These are phyloP conservation scores for Saccharum hybrid DNA, from an alignment of 202 grass and related monocot species.

Conservation along the genomic window DNA sequence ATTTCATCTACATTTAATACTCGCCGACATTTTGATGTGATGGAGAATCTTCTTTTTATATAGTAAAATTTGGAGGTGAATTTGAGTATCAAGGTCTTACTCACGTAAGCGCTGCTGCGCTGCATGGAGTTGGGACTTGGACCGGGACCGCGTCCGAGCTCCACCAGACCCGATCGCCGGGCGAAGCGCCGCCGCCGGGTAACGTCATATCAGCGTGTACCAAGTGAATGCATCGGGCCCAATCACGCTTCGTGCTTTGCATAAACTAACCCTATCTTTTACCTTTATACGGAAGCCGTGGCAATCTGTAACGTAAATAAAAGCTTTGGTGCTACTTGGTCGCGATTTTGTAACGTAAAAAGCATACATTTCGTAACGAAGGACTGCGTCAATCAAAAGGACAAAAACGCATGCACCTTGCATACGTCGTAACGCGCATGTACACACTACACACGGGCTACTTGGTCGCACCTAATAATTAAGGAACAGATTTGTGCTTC, in stretches of 20 bases:
- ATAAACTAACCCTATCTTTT: neutral
- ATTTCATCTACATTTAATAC: no score
- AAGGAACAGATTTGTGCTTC: neutral
- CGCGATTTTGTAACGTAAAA: neutral
- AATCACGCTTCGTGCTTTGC: neutral
- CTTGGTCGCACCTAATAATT: no score
- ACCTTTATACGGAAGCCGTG: neutral
- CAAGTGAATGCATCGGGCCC: neutral
- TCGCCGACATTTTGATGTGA: no score
- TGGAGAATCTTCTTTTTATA: no score
- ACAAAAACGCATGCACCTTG: neutral
- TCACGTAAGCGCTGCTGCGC: conserved; percentile 31
- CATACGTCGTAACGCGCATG: neutral
- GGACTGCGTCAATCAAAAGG: conserved; percentile 20
- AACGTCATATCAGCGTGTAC: neutral
- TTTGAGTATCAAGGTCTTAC: no score
- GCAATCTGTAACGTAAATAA: neutral
- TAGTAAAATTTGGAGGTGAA: no score
- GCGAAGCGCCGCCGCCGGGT: neutral
- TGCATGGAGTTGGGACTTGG: conserved; percentile 6
- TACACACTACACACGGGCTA: conserved; percentile 35
- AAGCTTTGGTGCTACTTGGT: no score
- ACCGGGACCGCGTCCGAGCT: neutral
- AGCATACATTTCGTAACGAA: neutral
- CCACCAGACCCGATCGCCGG: neutral